phyloP scores from a whole-genome alignment of 1,139 yeast species.

The Lodderomyces jiufengensis region DNA sequence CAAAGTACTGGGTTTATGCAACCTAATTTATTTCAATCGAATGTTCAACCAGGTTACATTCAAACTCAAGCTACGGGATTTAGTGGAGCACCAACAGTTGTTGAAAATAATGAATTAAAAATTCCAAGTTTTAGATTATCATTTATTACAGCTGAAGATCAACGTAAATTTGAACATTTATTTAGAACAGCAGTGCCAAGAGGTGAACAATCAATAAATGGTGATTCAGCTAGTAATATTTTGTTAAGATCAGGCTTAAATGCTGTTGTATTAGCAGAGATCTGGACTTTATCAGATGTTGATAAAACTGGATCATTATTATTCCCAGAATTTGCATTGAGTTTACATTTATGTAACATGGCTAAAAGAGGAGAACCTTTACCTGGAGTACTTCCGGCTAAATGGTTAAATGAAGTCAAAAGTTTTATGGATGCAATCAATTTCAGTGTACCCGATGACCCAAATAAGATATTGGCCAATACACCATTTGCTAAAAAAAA shows the following conservation, averaged over 20 bases:
- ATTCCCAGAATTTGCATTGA: conserved; percentile 93
- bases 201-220: conserved; percentile 73
- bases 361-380: conserved; percentile 74
- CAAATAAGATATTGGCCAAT: conserved; percentile 38
- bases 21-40: conserved; percentile 17
- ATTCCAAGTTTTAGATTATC: conserved; percentile 72
- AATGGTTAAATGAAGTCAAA: conserved; percentile 76
- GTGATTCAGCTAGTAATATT: conserved; percentile 75
- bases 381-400: conserved; percentile 69
- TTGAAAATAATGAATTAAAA: conserved; percentile 40
- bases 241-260: conserved; percentile 75
- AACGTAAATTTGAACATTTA: conserved; percentile 76
- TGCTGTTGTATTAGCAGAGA: conserved; percentile 75
- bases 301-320: conserved; percentile 79
- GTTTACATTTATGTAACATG: conserved; percentile 81
- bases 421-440: conserved; percentile 87
- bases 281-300: conserved; percentile 90
- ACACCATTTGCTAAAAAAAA: conserved; percentile 40
- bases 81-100: conserved; percentile 23
- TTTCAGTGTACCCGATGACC: conserved; percentile 68
- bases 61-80: conserved; percentile 41
- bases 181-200: conserved; percentile 75
- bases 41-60: conserved; percentile 26
- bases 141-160: conserved; percentile 82
- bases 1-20: conserved; percentile 33